Percentiles rank a stretch among this genome's conserved stretches.
Evolutionary conservation across 768 basidiomycete genomes (phyloP).

Genomic region (Cystobasidium tubakii): DNA sequence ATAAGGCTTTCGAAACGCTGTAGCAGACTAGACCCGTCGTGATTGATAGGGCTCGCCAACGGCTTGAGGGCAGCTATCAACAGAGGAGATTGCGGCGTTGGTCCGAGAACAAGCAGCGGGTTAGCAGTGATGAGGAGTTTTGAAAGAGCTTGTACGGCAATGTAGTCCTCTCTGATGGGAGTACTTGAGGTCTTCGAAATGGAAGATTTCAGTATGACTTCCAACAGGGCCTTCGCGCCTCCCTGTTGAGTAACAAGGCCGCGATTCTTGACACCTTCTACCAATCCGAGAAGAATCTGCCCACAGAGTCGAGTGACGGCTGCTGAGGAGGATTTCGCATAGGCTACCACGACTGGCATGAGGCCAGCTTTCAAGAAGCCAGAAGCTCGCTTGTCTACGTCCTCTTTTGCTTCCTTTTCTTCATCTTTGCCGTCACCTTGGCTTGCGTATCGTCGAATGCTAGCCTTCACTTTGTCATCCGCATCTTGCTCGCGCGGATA

Average conservation of each 20-base stretch:
- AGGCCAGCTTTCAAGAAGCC: background rate
- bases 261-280: background rate
- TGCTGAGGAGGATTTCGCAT: background rate
- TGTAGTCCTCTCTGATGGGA: slow-evolving; percentile 5
- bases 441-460: slow-evolving; percentile 9
- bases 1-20: slow-evolving; percentile 89
- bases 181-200: background rate
- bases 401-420: background rate
- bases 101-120: slow-evolving; percentile 84
- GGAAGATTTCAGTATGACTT: background rate
- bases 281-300: slow-evolving; percentile 11
- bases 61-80: slow-evolving; percentile 74
- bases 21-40: slow-evolving; percentile 64
- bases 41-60: slow-evolving; percentile 61
- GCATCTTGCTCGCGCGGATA: slow-evolving; percentile 4
- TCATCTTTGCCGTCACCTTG: background rate
- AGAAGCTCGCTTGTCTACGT: background rate
- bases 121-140: slow-evolving; percentile 75
- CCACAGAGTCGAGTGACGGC: background rate
- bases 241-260: slow-evolving; percentile 28
- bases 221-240: slow-evolving; percentile 20
- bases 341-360: background rate
- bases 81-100: slow-evolving; percentile 63
- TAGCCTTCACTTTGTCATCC: slow-evolving; percentile 15
- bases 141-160: slow-evolving; percentile 26